These are phyloP conservation scores for Nemania sp. DNA, from an alignment of 2,329 filamentous ascomycete genomes.

Conservation along the genomic window DNA sequence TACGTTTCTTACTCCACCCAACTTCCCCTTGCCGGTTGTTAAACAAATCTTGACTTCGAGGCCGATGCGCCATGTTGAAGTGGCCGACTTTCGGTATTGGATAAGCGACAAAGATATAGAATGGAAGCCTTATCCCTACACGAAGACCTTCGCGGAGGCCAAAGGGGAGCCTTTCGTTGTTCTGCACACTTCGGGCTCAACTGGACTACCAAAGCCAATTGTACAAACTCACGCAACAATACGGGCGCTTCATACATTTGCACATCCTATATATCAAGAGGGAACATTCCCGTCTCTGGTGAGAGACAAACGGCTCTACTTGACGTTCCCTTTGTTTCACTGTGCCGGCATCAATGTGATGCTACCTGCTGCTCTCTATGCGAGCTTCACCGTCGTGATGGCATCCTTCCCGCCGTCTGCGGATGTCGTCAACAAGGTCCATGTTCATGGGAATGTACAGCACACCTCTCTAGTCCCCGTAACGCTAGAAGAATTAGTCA, in stretches of 20 bases:
- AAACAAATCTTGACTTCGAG: conserved; percentile 46
- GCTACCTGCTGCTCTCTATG: conserved; percentile 42
- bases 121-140: conserved; percentile 27
- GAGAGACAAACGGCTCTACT: conserved; percentile 32
- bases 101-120: conserved; percentile 28
- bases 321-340: conserved; percentile 41
- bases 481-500: conserved; percentile 42
- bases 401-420: conserved; percentile 46
- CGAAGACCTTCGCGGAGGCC: conserved; percentile 35
- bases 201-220: conserved; percentile 44
- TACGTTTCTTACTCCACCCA: conserved; percentile 42
- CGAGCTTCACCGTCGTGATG: conserved; percentile 44
- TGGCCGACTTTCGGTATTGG: conserved; percentile 41
- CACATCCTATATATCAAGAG: neutral
- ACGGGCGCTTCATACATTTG: conserved; percentile 5
- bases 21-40: conserved; percentile 42
- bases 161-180: conserved; percentile 38
- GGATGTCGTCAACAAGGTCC: conserved; percentile 31
- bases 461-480: conserved; percentile 36
- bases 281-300: conserved; percentile 25
- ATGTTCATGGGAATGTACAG: conserved; percentile 40
- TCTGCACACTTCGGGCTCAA: conserved; percentile 45
- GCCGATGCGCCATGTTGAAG: conserved; percentile 42
- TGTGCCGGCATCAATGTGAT: conserved; percentile 33
- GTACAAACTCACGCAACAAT: conserved; percentile 35